Evolutionary conservation across 2,329 filamentous ascomycete genomes (phyloP).

Genomic region (Tolypocladium guangdongense): DNA sequence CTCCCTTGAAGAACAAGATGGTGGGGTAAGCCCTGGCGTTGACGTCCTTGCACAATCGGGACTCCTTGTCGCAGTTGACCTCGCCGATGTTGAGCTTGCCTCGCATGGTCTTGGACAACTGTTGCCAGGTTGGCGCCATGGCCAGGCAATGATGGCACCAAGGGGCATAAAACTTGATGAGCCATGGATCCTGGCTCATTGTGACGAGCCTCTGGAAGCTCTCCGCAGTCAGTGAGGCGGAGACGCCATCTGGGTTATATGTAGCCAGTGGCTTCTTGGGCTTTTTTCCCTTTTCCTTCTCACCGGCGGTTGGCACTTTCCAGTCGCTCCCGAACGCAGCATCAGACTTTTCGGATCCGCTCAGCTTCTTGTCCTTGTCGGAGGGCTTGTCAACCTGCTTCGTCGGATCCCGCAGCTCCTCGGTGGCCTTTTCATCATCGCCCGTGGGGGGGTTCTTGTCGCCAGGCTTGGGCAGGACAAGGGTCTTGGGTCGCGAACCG

Average conservation of each 20-base stretch:
- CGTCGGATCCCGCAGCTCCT: constrained; percentile 16
- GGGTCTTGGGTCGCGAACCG: constrained; percentile 59
- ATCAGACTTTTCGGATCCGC: constrained; percentile 3
- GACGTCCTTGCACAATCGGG: constrained; percentile 85
- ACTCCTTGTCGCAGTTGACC: constrained; percentile 85
- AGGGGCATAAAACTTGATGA: constrained; percentile 96
- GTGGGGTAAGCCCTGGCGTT: constrained; percentile 73
- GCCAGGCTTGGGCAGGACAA: constrained; percentile 62
- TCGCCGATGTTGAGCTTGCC: constrained; percentile 85
- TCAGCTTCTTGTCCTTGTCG: constrained; percentile 4
- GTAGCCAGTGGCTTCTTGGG: constrained; percentile 38
- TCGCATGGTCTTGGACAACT: constrained; percentile 85
- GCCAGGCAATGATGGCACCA: constrained; percentile 96
- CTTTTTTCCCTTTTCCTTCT: constrained; percentile 21
- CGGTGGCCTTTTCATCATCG: constrained; percentile 13
- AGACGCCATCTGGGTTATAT: constrained; percentile 67
- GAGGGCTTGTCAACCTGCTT: constrained; percentile 20
- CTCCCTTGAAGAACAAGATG: constrained; percentile 83
- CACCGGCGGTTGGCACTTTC: constrained; percentile 18
- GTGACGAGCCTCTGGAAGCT: constrained; percentile 80
- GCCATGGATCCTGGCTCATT: constrained; percentile 85
- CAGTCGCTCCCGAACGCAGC: constrained; percentile 17
- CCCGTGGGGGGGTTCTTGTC: constrained; percentile 35
- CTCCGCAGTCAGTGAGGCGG: constrained; percentile 67
- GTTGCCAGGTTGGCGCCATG: constrained; percentile 80